phyloP scores from a whole-genome alignment of 108 stramenopile species.

The Skeletonema tropicum region DNA sequence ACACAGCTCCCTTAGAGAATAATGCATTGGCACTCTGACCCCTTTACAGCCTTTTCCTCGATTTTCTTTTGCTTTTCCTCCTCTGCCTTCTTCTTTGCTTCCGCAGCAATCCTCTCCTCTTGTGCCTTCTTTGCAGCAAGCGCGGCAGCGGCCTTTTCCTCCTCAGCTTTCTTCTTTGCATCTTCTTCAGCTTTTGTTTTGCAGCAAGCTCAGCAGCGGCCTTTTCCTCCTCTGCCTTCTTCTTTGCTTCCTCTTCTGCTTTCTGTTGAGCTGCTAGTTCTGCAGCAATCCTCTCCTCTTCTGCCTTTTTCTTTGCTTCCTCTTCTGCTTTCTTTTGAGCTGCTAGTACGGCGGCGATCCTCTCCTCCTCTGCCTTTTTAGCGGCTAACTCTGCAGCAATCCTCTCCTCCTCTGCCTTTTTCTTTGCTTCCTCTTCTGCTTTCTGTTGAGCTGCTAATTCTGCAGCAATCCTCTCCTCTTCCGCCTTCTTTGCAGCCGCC shows the following conservation, averaged over 20 bases:
- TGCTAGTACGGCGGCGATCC: neutral
- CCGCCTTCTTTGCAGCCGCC: too few species aligned
- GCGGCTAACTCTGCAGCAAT: neutral
- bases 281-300: neutral
- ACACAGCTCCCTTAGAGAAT: neutral
- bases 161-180: neutral
- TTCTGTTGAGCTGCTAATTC: neutral
- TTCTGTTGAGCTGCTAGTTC: neutral
- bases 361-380: neutral
- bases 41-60: neutral
- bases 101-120: neutral
- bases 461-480: neutral
- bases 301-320: neutral
- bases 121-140: neutral
- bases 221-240: neutral
- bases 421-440: too few species aligned
- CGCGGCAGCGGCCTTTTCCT: neutral
- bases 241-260: neutral
- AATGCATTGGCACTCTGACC: neutral
- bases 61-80: neutral
- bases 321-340: too few species aligned
- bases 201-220: neutral
- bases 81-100: neutral
- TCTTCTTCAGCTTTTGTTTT: neutral
- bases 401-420: neutral